These are phyloP conservation scores for Thamnidium elegans DNA, from an alignment of 192 early-diverging fungal species.

Conservation along the genomic window DNA sequence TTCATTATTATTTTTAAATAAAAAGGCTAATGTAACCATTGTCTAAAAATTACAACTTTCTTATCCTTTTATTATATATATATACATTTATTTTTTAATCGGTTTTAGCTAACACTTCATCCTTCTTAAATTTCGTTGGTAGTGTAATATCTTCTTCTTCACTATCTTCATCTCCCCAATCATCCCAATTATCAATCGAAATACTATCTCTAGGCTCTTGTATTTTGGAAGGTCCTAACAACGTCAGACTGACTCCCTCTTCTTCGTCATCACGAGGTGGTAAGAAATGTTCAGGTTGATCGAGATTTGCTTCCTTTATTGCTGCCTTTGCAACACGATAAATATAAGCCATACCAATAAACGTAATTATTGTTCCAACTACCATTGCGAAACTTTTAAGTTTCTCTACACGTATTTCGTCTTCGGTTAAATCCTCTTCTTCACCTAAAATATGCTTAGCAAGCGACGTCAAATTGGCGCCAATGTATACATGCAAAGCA, in stretches of 20 bases:
- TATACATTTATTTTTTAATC: too few species aligned
- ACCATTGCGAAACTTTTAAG: constrained; percentile 25
- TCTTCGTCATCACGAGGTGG: constrained; percentile 8
- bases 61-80: too few species aligned
- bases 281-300: constrained; percentile 22
- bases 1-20: too few species aligned
- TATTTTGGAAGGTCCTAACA: too few species aligned
- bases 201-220: constrained; percentile 1
- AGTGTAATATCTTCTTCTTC: not conserved
- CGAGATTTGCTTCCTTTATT: constrained; percentile 40
- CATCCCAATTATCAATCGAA: constrained; percentile 21
- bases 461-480: constrained; percentile 53
- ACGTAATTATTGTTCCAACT: constrained; percentile 34
- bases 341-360: constrained; percentile 50
- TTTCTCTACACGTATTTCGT: constrained; percentile 21
- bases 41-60: too few species aligned
- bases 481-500: constrained; percentile 59
- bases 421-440: constrained; percentile 20
- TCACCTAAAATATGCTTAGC: constrained; percentile 34
- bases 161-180: constrained; percentile 23
- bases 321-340: constrained; percentile 42
- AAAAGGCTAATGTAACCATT: too few species aligned
- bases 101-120: too few species aligned
- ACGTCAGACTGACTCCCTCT: not conserved
- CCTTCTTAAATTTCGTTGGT: not conserved